A percentile compares a stretch with the other conserved stretches of the same genome.
These are phyloP conservation scores for Cystobasidiaceae sp. DNA, from an alignment of 1,284 basidiomycete genomes.

Conservation along the genomic window DNA sequence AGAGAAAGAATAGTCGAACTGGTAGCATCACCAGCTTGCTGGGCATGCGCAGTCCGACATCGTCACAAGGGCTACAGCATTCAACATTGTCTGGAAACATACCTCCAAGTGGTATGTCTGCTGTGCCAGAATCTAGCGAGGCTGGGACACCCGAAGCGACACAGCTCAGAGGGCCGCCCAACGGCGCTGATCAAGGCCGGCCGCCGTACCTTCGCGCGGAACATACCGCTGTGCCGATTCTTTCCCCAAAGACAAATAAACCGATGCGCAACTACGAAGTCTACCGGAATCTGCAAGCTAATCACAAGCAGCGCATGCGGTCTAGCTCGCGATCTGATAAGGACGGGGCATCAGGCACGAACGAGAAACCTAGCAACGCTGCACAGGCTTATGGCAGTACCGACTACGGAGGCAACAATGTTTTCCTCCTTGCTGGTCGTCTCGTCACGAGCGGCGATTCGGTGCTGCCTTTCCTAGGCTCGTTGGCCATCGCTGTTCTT, in stretches of 20 bases:
- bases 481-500: conserved; percentile 52
- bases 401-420: conserved; percentile 51
- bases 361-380: not conserved
- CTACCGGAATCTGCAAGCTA: not conserved
- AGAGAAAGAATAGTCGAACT: conserved; percentile 9
- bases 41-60: not conserved
- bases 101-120: not conserved
- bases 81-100: not conserved
- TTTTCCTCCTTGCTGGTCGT: conserved; percentile 66
- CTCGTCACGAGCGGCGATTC: conserved; percentile 78
- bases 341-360: not conserved
- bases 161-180: too few relatives aligned
- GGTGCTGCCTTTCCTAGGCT: conserved; percentile 66
- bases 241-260: conserved; percentile 16
- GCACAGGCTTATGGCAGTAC: conserved; percentile 6
- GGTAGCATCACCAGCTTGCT: conserved; percentile 24
- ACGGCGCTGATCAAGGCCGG: not conserved
- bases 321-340: not conserved
- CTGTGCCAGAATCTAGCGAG: not conserved
- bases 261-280: conserved; percentile 28
- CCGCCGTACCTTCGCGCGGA: not conserved
- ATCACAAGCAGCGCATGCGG: not conserved
- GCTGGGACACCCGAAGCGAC: not conserved
- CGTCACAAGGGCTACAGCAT: not conserved
- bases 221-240: conserved; percentile 5